Evolutionary conservation across 805 yeast species (phyloP), one percentile per base, ranked within the genome.

Genomic region (Cephaloascus fragrans): DNA sequence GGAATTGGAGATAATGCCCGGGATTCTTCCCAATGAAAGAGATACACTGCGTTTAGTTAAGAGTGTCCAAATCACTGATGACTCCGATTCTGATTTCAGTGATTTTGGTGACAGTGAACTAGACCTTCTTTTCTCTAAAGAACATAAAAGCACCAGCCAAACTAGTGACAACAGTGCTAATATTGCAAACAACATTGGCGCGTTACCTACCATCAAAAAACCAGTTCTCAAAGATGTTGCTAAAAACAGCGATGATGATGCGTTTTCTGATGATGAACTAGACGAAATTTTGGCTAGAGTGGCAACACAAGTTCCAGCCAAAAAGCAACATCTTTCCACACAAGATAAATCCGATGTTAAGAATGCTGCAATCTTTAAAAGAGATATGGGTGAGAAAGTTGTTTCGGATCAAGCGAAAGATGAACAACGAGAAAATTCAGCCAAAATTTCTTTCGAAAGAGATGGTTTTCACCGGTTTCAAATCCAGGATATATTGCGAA

Each of bases 381-480:
- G 19, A 23, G 43, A 20, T 39, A 26, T 37, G 32, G 37, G 16
- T 26, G 17, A 36, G 37, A 18, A 37, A 9, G 39, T 16, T 26
- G 34, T 3, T 39, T 53, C 9, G 14, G 14, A 32, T 17, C 9
- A 8, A 8, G 34, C 18, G 34, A 17, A 17, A n/a, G 34, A 32
- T 8, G 34, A 17, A 8, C 6, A 51, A 43, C 26, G 39, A 4
- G 18, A 20, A 14, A 40, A 44, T 26, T 32, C 43, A 14, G 69
- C 80, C 0, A 58, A 62, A 34, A 44, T 71, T 17, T 70, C 80
- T 4, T 68, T 66, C n/a, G 44, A 54, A 3, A 62, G 75, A 34
- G 53, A 62, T 0, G 72, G 67, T 32, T 65, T 80, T n/a, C 58
- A 59, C 34, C 50, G 83, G 37, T 76, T 59, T 41, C 71, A 70